Percentiles rank a stretch among this genome's conserved stretches.
Conservation (phyloP, 148 eudicot genomes). For the Arctostaphylos glauca region DNA sequence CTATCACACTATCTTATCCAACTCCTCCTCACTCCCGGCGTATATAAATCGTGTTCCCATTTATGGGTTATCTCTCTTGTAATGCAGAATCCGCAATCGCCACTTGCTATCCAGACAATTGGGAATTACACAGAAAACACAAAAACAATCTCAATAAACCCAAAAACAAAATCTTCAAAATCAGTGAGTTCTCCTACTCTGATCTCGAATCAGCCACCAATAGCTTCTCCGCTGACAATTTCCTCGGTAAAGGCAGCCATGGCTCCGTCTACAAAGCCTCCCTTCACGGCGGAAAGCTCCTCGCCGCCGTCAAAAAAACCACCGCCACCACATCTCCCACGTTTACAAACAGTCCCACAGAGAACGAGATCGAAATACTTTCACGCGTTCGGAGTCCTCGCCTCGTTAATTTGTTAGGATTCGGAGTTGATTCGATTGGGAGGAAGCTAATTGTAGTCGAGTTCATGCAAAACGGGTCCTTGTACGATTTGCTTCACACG, state of each 20-base stretch:
- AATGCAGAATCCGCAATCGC: constrained; percentile 62
- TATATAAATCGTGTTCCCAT: background rate
- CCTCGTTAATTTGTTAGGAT: constrained; percentile 71
- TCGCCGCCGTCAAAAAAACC: constrained; percentile 65
- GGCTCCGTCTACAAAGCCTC: constrained; percentile 66
- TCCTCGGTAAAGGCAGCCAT: constrained; percentile 89
- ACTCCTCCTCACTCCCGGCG: background rate
- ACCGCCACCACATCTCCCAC: background rate
- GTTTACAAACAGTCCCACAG: constrained; percentile 24
- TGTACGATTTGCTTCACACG: constrained; percentile 57
- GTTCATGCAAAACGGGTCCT: constrained; percentile 79
- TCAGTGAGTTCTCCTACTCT: constrained; percentile 44
- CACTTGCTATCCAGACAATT: constrained; percentile 56
- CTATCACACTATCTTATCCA: constrained; percentile 4
- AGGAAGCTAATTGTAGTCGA: constrained; percentile 48
- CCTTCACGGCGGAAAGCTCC: constrained; percentile 33
- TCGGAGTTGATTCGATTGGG: constrained; percentile 22
- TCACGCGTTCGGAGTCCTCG: constrained; percentile 37
- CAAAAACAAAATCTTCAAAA: constrained; percentile 8
- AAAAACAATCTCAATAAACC: background rate
- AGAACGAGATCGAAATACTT: constrained; percentile 65
- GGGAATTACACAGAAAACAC: constrained; percentile 12
- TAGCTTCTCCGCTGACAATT: constrained; percentile 44
- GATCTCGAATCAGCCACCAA: constrained; percentile 60
- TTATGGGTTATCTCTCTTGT: constrained; percentile 68